Evolutionary conservation across 164 flowering plant genomes (phyloP).

Genomic region (Tetracentron sinense): DNA sequence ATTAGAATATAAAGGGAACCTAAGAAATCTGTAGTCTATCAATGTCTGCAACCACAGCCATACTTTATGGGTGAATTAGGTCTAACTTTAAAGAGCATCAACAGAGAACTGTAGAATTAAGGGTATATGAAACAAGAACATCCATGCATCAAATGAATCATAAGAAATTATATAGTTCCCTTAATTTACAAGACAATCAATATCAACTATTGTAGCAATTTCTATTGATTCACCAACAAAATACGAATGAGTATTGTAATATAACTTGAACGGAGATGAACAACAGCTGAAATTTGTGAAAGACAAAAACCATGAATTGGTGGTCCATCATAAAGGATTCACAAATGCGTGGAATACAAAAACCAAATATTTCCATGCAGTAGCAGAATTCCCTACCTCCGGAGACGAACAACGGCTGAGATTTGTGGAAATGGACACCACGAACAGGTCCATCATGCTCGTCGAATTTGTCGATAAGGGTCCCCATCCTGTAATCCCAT

Average conservation of each 20-base stretch:
- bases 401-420: slow-evolving; percentile 39
- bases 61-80: background rate
- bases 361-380: background rate
- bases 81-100: background rate
- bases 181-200: no score
- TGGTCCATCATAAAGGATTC: no score
- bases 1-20: no score
- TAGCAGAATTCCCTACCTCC: slow-evolving; percentile 24
- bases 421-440: slow-evolving; percentile 37
- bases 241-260: no score
- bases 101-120: background rate
- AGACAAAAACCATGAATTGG: no score
- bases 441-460: slow-evolving; percentile 44
- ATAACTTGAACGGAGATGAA: no score
- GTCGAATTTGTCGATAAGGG: slow-evolving; percentile 37
- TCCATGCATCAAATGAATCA: background rate
- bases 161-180: background rate
- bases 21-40: no score
- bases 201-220: no score
- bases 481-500: slow-evolving; percentile 44
- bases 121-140: background rate
- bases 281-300: no score
- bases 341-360: background rate
- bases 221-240: no score
- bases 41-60: background rate